A percentile compares a stretch with the other conserved stretches of the same genome.
phyloP scores from a whole-genome alignment of 768 basidiomycete genomes.

The Agrocybe praecox region DNA sequence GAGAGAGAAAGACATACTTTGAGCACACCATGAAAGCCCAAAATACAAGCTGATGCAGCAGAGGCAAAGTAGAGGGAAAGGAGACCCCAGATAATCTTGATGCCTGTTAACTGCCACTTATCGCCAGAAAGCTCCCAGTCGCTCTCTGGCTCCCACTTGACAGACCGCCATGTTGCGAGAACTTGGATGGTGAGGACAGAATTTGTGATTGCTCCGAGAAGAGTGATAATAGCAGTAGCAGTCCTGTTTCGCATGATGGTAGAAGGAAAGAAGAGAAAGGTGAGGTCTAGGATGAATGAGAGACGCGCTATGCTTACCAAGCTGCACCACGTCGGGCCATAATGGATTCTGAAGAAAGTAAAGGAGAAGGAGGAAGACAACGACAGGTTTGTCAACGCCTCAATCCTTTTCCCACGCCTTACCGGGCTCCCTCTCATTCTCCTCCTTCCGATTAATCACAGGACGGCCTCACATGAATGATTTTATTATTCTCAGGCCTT shows the following conservation, averaged over 20 bases:
- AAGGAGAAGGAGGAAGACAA: slow-evolving; percentile 1
- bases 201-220: slow-evolving; percentile 37
- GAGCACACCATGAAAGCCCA: slow-evolving; percentile 71
- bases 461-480: background rate
- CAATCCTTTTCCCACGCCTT: slow-evolving; percentile 3
- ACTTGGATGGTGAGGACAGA: slow-evolving; percentile 37
- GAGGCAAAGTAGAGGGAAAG: slow-evolving; percentile 68
- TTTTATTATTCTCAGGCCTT: background rate
- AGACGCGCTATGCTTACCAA: slow-evolving; percentile 20
- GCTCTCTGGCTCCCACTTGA: slow-evolving; percentile 49
- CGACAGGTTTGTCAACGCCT: slow-evolving; percentile 11
- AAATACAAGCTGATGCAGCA: slow-evolving; percentile 60
- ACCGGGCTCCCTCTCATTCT: background rate
- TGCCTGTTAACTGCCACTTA: slow-evolving; percentile 40
- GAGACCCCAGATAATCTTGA: slow-evolving; percentile 61
- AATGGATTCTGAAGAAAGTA: slow-evolving; percentile 10
- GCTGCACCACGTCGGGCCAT: slow-evolving; percentile 27
- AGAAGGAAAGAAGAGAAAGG: slow-evolving; percentile 5
- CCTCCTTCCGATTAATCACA: background rate
- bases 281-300: background rate
- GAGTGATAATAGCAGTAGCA: slow-evolving; percentile 40
- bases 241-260: slow-evolving; percentile 28
- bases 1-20: slow-evolving; percentile 46
- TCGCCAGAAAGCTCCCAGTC: slow-evolving; percentile 45
- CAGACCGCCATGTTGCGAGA: slow-evolving; percentile 34